Conservation (phyloP, 768 basidiomycete genomes). For the Boletus pseudopeckii region DNA sequence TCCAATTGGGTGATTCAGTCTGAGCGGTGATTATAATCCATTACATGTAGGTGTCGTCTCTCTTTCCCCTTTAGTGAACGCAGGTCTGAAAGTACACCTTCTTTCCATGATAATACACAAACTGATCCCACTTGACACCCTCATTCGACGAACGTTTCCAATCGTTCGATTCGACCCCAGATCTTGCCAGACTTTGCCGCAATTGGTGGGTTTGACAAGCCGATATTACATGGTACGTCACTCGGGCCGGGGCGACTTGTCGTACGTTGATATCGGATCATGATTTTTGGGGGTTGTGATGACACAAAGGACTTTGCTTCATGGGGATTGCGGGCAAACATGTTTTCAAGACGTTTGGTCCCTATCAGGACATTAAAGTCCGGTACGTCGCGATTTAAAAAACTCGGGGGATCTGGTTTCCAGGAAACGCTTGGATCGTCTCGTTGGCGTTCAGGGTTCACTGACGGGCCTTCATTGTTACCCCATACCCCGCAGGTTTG, state of each 20-base stretch:
- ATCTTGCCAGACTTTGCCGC: constrained; percentile 92
- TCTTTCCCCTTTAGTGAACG: neutral
- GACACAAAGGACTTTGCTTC: constrained; percentile 64
- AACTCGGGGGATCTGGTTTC: neutral
- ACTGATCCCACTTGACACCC: neutral
- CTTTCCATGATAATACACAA: too few species aligned
- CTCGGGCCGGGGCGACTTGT: neutral
- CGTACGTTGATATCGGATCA: neutral
- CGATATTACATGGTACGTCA: constrained; percentile 66
- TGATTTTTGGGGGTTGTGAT: neutral
- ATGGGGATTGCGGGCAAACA: constrained; percentile 95
- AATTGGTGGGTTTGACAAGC: constrained; percentile 91
- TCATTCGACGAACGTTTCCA: neutral
- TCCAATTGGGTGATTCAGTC: constrained; percentile 36
- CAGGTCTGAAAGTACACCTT: neutral
- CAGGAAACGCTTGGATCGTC: neutral
- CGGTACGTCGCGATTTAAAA: constrained; percentile 46
- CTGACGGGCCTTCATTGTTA: neutral
- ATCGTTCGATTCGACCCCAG: constrained; percentile 34
- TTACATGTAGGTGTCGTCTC: constrained; percentile 59
- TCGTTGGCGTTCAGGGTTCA: neutral
- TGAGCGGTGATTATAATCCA: constrained; percentile 92
- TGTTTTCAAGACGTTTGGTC: constrained; percentile 80
- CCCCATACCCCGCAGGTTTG: constrained; percentile 50
- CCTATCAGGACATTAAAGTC: constrained; percentile 92